Percentiles rank a stretch among this genome's conserved stretches.
phyloP scores from a whole-genome alignment of 371 early-diverging fungal genomes.

The Lichtheimia hyalospora region DNA sequence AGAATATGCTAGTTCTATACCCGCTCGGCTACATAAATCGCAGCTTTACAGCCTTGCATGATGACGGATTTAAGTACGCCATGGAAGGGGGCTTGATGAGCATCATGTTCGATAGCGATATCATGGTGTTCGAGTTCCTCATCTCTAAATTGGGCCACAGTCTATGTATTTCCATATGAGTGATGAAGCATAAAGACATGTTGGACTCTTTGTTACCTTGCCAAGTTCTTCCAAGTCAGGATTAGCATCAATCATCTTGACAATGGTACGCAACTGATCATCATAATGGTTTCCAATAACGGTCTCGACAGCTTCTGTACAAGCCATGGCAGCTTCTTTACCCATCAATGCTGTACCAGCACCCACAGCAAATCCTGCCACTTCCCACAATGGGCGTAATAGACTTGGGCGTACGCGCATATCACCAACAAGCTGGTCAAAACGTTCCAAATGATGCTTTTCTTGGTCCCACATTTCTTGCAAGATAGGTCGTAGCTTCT shows the following conservation, averaged over 20 bases:
- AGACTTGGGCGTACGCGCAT: slow-evolving; percentile 86
- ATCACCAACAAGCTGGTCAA: slow-evolving; percentile 73
- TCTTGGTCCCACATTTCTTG: slow-evolving; percentile 97
- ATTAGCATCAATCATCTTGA: slow-evolving; percentile 49
- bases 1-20: slow-evolving; percentile 21
- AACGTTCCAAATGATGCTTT: slow-evolving; percentile 74
- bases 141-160: slow-evolving; percentile 85
- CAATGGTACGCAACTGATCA: slow-evolving; percentile 81
- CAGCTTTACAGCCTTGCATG: slow-evolving; percentile 79
- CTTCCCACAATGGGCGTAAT: slow-evolving; percentile 85
- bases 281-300: slow-evolving; percentile 97
- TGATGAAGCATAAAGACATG: not conserved
- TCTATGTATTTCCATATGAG: slow-evolving; percentile 10
- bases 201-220: slow-evolving; percentile 38
- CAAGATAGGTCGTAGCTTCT: slow-evolving; percentile 69
- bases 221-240: slow-evolving; percentile 57
- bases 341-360: slow-evolving; percentile 89
- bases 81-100: slow-evolving; percentile 82
- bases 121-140: slow-evolving; percentile 95
- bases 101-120: slow-evolving; percentile 87
- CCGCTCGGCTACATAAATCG: slow-evolving; percentile 74
- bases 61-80: slow-evolving; percentile 69
- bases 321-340: slow-evolving; percentile 95
- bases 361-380: slow-evolving; percentile 87
- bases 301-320: slow-evolving; percentile 98